Base-by-base conservation (phyloP, 495 filamentous ascomycete genomes). In the Ascodesmis nigricans region DNA sequence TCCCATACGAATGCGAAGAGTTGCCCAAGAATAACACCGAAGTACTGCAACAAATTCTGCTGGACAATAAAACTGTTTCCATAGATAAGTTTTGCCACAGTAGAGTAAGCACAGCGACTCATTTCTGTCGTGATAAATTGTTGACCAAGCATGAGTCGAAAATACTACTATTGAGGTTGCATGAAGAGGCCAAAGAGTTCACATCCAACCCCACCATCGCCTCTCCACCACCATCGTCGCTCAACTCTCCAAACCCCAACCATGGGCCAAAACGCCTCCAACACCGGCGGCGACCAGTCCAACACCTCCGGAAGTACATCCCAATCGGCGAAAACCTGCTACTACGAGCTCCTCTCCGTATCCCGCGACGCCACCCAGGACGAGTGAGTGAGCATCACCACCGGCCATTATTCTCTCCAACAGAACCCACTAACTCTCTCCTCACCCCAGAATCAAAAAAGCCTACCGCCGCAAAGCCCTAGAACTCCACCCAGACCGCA, bases 401-500 rank as follows among this genome's bases (percentile, higher is more conserved):
- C n/a, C 56, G 74, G 1, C 24, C 33, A 17, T 20, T 4, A 2
- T 27, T 16, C 16, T 31, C 19, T 15, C 28, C 2, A n/a, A 28
- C 16, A 8, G 4, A 22, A 15, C 29, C 14, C 2, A 21, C 33
- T 39, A 30, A 27, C 16, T 21, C 36, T 44, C 23, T 18, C 8
- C 1, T 3, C 5, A 11, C 2, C 8, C 3, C 20, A 92, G 82
- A 32, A 83, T 99, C 44, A 90, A 91, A 47, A 90, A 81, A 40
- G 82, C 83, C 7, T 99, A 95, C 52, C 68, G 77, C 40, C 71
- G 57, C 39, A 95, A 81, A 53, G 87, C 87, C 1, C 67, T 99
- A 20, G 82, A 92, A 51, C 59, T 92, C 2, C 87, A 99, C 52
- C 87, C 87, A 1, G 87, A 99, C 53, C 75, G 84, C 42, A 99